Evolutionary conservation across 495 filamentous ascomycete genomes (phyloP).

Genomic region (Ramalina intermedia): DNA sequence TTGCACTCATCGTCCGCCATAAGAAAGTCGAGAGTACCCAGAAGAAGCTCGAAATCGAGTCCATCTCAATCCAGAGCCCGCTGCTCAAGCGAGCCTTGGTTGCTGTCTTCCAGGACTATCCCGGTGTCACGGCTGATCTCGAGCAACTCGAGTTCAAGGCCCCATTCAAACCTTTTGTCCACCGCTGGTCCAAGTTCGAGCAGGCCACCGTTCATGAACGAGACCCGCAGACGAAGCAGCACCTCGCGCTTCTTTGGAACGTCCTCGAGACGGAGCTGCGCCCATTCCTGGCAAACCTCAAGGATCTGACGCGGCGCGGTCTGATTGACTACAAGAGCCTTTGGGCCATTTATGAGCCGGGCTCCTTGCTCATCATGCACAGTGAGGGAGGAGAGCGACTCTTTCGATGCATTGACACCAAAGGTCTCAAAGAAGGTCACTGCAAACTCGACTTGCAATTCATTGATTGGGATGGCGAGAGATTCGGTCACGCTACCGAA

Average conservation of each 20-base stretch:
- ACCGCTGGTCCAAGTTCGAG: slow-evolving; percentile 44
- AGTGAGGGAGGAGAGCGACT: slow-evolving; percentile 24
- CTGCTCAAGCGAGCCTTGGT: slow-evolving; percentile 40
- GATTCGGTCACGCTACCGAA: slow-evolving; percentile 33
- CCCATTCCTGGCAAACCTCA: slow-evolving; percentile 33
- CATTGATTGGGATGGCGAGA: slow-evolving; percentile 44
- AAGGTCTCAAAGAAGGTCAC: slow-evolving; percentile 7
- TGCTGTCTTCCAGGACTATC: slow-evolving; percentile 42
- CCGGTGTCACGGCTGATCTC: slow-evolving; percentile 44
- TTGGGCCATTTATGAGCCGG: slow-evolving; percentile 38
- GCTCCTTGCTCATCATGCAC: slow-evolving; percentile 22
- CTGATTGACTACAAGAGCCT: slow-evolving; percentile 43
- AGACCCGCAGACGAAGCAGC: slow-evolving; percentile 33
- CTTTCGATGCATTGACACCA: slow-evolving; percentile 18
- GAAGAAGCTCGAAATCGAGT: slow-evolving; percentile 42
- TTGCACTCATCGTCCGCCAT: slow-evolving; percentile 35
- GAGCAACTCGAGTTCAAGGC: slow-evolving; percentile 40
- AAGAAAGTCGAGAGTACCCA: slow-evolving; percentile 39
- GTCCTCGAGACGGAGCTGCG: slow-evolving; percentile 45
- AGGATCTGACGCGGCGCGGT: slow-evolving; percentile 38
- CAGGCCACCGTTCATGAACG: slow-evolving; percentile 30
- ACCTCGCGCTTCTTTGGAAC: slow-evolving; percentile 39
- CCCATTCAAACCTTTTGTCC: slow-evolving; percentile 47
- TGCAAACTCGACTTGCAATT: slow-evolving; percentile 24
- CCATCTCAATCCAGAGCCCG: slow-evolving; percentile 51